Conservation (phyloP, 169 alveolate genomes). For the Plasmodium billcollinsi region DNA sequence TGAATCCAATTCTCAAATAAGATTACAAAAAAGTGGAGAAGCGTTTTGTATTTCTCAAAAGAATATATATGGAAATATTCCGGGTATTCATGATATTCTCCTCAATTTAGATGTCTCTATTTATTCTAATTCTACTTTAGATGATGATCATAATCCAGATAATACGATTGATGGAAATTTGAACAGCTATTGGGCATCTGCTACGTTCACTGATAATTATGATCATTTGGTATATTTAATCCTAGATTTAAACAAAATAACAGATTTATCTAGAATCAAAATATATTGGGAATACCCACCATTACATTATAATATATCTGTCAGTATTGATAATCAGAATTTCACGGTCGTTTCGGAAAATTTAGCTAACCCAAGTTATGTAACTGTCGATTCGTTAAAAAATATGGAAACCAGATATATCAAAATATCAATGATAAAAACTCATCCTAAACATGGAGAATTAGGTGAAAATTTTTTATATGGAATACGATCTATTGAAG, state of each 20-base stretch:
- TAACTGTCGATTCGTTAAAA: constrained; percentile 85
- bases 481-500: constrained; percentile 90
- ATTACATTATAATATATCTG: constrained; percentile 86
- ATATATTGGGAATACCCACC: constrained; percentile 94
- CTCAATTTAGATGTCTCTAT: constrained; percentile 76
- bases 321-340: constrained; percentile 86
- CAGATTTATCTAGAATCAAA: constrained; percentile 82
- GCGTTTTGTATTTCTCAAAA: constrained; percentile 88
- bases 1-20: constrained; percentile 89
- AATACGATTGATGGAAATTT: constrained; percentile 89
- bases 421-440: constrained; percentile 88
- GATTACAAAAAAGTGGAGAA: constrained; percentile 83
- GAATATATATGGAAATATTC: constrained; percentile 82
- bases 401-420: constrained; percentile 85
- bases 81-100: constrained; percentile 88
- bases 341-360: constrained; percentile 81
- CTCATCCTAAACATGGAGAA: constrained; percentile 91
- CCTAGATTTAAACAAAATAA: constrained; percentile 84
- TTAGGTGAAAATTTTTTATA: constrained; percentile 86
- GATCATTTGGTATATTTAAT: constrained; percentile 82
- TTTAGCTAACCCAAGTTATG: constrained; percentile 85
- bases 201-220: constrained; percentile 84
- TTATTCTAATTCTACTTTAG: constrained; percentile 78
- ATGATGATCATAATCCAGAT: constrained; percentile 84
- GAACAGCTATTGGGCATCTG: constrained; percentile 93